These are phyloP conservation scores for Erigeron canadensis DNA, from an alignment of 129 eudicot genomes.

Conservation along the genomic window DNA sequence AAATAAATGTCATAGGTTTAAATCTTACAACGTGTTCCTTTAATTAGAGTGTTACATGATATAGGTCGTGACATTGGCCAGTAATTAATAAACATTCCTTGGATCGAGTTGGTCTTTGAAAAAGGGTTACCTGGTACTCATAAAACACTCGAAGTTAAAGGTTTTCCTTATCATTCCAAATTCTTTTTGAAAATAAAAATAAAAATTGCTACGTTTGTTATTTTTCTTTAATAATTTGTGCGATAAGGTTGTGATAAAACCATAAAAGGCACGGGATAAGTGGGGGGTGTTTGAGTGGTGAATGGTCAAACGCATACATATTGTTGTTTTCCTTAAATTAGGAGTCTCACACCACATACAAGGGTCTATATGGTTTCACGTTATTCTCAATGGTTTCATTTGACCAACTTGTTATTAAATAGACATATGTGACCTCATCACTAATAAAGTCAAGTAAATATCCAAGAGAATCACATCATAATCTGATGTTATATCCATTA, in stretches of 20 bases:
- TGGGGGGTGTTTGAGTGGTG: constrained; percentile 1
- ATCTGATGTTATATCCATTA: neutral
- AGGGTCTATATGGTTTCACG: neutral
- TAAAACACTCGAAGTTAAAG: too few species aligned
- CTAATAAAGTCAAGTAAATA: constrained; percentile 14
- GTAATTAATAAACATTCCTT: too few species aligned
- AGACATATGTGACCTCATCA: constrained; percentile 21
- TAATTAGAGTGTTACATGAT: too few species aligned
- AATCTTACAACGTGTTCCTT: too few species aligned
- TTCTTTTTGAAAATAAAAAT: too few species aligned
- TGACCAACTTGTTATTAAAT: constrained; percentile 20
- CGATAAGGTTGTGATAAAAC: neutral
- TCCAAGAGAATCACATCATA: constrained; percentile 16
- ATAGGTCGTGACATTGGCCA: too few species aligned
- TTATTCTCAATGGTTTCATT: constrained; percentile 12
- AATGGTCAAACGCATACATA: constrained; percentile 20
- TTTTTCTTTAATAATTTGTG: too few species aligned
- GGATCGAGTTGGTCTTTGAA: too few species aligned
- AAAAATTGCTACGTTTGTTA: too few species aligned
- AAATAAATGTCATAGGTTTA: too few species aligned
- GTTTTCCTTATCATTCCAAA: too few species aligned
- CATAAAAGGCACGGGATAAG: constrained; percentile 14
- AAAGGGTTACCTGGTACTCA: too few species aligned
- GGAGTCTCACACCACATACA: constrained; percentile 25
- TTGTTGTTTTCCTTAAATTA: constrained; percentile 19